Conservation (phyloP, 306 rosid genomes). For the Macrotyloma uniflorum region DNA sequence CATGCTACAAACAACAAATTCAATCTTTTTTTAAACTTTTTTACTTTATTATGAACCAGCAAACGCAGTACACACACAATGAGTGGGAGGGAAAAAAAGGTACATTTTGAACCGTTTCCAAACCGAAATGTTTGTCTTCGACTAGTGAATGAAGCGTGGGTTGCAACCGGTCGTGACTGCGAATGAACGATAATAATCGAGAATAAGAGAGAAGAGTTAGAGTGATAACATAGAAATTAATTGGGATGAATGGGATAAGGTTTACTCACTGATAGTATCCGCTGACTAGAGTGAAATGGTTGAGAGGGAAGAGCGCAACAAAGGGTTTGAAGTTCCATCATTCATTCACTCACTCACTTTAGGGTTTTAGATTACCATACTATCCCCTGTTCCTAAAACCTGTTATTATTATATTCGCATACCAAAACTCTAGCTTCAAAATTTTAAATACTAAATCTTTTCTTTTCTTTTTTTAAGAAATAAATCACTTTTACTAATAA, state of each 20-base stretch:
- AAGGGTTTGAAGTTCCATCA: conserved; percentile 50
- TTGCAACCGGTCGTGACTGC: conserved; percentile 36
- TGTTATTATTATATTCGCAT: background rate
- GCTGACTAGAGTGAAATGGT: conserved; percentile 22
- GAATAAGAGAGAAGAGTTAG: background rate
- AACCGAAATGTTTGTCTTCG: conserved; percentile 27
- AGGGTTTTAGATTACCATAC: conserved; percentile 40
- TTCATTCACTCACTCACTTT: conserved; percentile 26
- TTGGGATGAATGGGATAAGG: background rate
- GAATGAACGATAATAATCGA: background rate
- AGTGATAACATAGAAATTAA: background rate
- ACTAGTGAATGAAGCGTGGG: conserved; percentile 20
- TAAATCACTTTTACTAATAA: too few species aligned
- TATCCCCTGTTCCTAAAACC: background rate
- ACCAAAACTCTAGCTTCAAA: too few species aligned
- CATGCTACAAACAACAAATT: conserved; percentile 4
- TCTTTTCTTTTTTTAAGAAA: too few species aligned
- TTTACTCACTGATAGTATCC: conserved; percentile 32
- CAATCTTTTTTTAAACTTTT: background rate
- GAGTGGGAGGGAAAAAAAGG: background rate
- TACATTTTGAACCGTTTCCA: conserved; percentile 45
- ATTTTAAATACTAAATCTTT: too few species aligned
- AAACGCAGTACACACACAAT: background rate
- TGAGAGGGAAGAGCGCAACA: conserved; percentile 52
- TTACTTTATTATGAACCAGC: background rate